Percentiles rank a stretch among this genome's conserved stretches.
Conservation (phyloP, 1,139 yeast genomes). For the Kurtzmaniella quercitrusa region DNA sequence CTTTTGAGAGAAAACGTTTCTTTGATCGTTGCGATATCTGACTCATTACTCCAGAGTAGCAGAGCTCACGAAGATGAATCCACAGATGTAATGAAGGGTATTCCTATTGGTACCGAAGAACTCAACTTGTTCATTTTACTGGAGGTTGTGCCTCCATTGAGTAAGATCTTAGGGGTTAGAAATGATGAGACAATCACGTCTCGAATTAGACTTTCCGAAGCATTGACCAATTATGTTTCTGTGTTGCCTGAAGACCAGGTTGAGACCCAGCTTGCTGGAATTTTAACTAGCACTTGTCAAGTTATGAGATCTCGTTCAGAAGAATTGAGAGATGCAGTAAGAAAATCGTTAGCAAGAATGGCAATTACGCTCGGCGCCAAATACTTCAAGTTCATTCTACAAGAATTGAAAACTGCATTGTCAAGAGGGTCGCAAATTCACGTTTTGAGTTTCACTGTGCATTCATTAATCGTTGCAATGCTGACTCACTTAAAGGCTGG, state of each 20-base stretch:
- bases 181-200: conserved; percentile 75
- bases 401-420: conserved; percentile 75
- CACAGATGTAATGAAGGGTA: conserved; percentile 19
- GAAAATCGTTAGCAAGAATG: conserved; percentile 71
- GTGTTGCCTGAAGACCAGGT: conserved; percentile 58
- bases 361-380: conserved; percentile 63
- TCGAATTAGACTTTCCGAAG: conserved; percentile 80
- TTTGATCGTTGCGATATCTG: conserved; percentile 61
- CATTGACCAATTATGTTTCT: conserved; percentile 65
- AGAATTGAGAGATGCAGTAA: conserved; percentile 81
- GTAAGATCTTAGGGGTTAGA: conserved; percentile 54
- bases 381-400: conserved; percentile 69
- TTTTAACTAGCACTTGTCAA: conserved; percentile 81
- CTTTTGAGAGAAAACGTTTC: conserved; percentile 56
- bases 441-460: conserved; percentile 84
- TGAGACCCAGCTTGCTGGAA: conserved; percentile 67
- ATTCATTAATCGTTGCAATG: conserved; percentile 60
- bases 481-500: conserved; percentile 51
- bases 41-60: conserved; percentile 36
- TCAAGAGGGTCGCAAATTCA: conserved; percentile 92
- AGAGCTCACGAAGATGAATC: conserved; percentile 10
- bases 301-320: conserved; percentile 83
- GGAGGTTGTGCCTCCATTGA: conserved; percentile 61
- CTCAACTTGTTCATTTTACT: conserved; percentile 51
- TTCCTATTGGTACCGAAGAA: conserved; percentile 35